Conservation (phyloP, 1,284 basidiomycete species). For the Cryptococcus sp. region DNA sequence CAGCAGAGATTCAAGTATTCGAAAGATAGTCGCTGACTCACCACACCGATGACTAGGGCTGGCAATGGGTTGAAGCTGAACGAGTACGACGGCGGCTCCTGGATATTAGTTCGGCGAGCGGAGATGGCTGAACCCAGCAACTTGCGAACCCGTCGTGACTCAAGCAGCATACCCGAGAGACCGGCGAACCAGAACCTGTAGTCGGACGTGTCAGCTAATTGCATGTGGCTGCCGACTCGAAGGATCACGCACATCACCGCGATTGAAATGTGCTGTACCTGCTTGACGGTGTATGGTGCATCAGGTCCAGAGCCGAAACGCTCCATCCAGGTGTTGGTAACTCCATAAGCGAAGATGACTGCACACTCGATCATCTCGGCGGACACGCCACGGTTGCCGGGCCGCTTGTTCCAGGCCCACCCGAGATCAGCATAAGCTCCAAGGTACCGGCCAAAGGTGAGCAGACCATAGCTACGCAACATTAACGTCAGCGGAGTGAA, state of each 20-base stretch:
- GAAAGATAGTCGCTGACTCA: conserved; percentile 21
- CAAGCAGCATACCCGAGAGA: conserved; percentile 83
- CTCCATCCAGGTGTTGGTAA: conserved; percentile 96
- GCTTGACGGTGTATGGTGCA: conserved; percentile 85
- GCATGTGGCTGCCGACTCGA: conserved; percentile 1
- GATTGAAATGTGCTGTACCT: conserved; percentile 93
- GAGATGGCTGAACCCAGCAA: conserved; percentile 37
- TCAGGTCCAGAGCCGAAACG: conserved; percentile 79
- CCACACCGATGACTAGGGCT: conserved; percentile 83
- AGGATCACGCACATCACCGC: conserved; percentile 63
- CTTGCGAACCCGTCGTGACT: conserved; percentile 69
- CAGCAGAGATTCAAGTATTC: background rate
- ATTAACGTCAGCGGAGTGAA: too few species aligned
- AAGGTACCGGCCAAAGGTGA: conserved; percentile 87
- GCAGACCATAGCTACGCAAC: conserved; percentile 68
- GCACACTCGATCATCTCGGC: conserved; percentile 87
- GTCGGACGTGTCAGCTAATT: conserved; percentile 11
- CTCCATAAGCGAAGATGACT: conserved; percentile 86
- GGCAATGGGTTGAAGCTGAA: conserved; percentile 93
- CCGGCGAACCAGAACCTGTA: conserved; percentile 96
- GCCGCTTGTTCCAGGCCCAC: conserved; percentile 86
- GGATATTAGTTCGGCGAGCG: conserved; percentile 39
- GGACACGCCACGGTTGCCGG: conserved; percentile 56
- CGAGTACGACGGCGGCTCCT: conserved; percentile 70
- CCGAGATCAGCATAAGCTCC: conserved; percentile 85